Evolutionary conservation across 148 eudicot genomes (phyloP).

Genomic region (Gaultheria prostrata): DNA sequence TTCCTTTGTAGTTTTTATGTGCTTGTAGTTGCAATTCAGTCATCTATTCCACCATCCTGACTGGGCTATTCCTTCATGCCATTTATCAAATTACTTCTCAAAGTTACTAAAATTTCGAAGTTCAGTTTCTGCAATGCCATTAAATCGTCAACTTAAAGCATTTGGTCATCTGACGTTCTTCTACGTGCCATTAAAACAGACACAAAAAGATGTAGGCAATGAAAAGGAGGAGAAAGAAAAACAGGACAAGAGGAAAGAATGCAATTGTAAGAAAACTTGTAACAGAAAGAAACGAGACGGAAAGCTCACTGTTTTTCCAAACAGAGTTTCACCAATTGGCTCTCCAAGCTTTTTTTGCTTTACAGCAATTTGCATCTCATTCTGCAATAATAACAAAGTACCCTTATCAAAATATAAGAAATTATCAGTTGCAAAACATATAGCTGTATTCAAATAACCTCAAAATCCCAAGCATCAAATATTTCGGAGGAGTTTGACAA

Average conservation of each 20-base stretch:
- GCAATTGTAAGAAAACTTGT: neutral
- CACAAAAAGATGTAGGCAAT: slow-evolving; percentile 2
- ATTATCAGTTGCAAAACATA: neutral
- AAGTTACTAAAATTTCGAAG: neutral
- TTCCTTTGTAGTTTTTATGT: neutral
- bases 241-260: neutral
- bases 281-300: neutral
- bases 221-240: neutral
- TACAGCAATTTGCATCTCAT: slow-evolving; percentile 72
- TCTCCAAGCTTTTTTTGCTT: slow-evolving; percentile 66
- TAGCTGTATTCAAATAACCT: neutral
- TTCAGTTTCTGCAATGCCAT: neutral
- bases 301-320: slow-evolving; percentile 80
- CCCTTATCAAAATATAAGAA: neutral
- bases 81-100: neutral
- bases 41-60: neutral
- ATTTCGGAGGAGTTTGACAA: neutral
- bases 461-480: slow-evolving; percentile 9
- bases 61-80: neutral
- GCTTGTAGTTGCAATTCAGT: neutral
- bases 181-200: neutral
- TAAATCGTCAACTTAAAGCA: neutral
- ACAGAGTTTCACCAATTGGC: slow-evolving; percentile 75
- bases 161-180: slow-evolving; percentile 6
- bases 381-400: slow-evolving; percentile 39